A percentile compares a stretch with the other conserved stretches of the same genome.
These are phyloP conservation scores for Sarocladium kiliense DNA, from an alignment of 2,329 filamentous ascomycete genomes.

Conservation along the genomic window DNA sequence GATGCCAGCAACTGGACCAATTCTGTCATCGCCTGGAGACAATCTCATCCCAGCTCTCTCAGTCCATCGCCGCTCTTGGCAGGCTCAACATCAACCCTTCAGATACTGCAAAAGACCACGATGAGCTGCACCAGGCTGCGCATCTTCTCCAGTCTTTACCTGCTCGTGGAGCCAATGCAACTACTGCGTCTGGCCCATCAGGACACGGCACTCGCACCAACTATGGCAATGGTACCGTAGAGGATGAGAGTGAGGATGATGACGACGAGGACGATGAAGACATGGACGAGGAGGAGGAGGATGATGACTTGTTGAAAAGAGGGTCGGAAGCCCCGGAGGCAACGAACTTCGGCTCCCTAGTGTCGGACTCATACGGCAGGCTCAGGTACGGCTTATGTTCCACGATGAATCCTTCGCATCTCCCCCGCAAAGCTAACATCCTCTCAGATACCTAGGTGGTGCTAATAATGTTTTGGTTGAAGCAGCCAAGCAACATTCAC, in stretches of 20 bases:
- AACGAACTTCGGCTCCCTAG: constrained; percentile 16
- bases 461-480: constrained; percentile 13
- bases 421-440: not conserved
- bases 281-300: constrained; percentile 4
- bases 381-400: constrained; percentile 14
- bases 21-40: constrained; percentile 19
- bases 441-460: constrained; percentile 13
- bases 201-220: too few species aligned
- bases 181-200: too few species aligned
- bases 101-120: not conserved
- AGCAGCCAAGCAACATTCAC: not conserved
- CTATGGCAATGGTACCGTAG: not conserved
- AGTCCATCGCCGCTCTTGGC: constrained; percentile 6
- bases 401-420: too few species aligned
- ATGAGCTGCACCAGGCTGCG: constrained; percentile 13
- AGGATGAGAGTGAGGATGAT: not conserved
- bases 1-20: constrained; percentile 19
- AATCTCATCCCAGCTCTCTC: constrained; percentile 14
- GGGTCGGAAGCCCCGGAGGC: not conserved
- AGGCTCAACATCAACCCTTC: not conserved
- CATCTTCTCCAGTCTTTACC: constrained; percentile 13
- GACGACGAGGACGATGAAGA: not conserved
- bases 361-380: constrained; percentile 21
- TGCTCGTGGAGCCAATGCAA: not conserved
- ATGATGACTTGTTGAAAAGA: constrained; percentile 1